A percentile compares a stretch with the other conserved stretches of the same genome.
Conservation (phyloP, 2,329 filamentous ascomycete species). For the Catunica adiposa region DNA sequence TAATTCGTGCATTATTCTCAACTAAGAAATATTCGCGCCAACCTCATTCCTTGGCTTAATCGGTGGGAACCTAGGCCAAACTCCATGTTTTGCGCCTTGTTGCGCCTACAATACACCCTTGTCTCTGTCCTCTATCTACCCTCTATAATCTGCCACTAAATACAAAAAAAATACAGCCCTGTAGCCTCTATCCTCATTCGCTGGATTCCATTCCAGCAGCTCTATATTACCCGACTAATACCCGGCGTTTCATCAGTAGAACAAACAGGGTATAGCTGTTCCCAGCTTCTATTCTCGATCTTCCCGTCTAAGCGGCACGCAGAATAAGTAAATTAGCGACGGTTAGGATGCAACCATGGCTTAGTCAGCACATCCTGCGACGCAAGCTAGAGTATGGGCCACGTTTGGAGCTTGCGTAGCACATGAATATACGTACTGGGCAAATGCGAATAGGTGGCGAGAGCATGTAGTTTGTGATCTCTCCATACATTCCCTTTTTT, state of each 20-base stretch:
- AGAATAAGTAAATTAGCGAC: not conserved
- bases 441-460: not conserved
- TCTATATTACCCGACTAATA: not conserved
- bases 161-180: not conserved
- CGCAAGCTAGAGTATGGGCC: slow-evolving; percentile 13
- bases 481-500: not conserved
- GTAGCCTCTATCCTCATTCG: not conserved
- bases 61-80: too few relatives aligned
- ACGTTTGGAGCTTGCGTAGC: slow-evolving; percentile 14
- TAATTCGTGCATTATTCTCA: not conserved
- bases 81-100: too few relatives aligned
- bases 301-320: not conserved
- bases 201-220: not conserved
- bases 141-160: too few relatives aligned
- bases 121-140: too few relatives aligned
- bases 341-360: not conserved
- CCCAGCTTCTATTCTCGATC: not conserved
- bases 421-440: slow-evolving; percentile 6
- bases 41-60: too few relatives aligned
- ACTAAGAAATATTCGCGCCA: too few relatives aligned
- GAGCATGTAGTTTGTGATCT: too few relatives aligned
- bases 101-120: too few relatives aligned
- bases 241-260: not conserved
- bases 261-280: not conserved
- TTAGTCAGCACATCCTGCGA: slow-evolving; percentile 12